Base-by-base conservation (phyloP, 441 rosid genomes). In the Croton laevigatus region DNA sequence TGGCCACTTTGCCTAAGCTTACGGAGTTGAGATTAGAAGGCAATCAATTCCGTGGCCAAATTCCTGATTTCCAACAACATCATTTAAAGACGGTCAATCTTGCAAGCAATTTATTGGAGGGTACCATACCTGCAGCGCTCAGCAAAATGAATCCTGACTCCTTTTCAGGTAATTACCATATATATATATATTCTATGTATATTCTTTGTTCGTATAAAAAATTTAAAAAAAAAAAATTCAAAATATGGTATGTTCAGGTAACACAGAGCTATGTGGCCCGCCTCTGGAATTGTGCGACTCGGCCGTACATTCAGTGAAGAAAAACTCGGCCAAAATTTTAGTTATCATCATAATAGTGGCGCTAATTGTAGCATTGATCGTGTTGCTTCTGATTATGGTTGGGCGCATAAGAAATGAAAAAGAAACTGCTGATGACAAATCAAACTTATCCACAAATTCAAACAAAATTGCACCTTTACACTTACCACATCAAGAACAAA, bases 111-210 rank as follows among this genome's bases (percentile, higher is more conserved):
- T 81, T 85, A 68, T 83, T 95, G 72, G 91, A 78, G 70, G 98
- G 98, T 71, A 86, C 85, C 36, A 93, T 93, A 16, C 99, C 99
- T 32, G 38, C 61, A 67, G 78, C 88, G 83, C 84, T 95, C 20
- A 77, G 82, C 40, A 71, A 62, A 20, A 73, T 91, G 89, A 75
- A 48, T 73, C 65, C 89, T 22, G 80, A 75, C 38, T 75, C 84
- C 6, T 95, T 95, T 78, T 51, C 88, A 74, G 99, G 99, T 92
- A 73, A 52, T 52, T n/a, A n/a, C n/a, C n/a, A n/a, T n/a, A n/a
- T n/a, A n/a, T n/a, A n/a, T n/a, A n/a, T n/a, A 17, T n/a, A 6
- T 4, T 49, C 6, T 49, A 2, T 49, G 6, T 52, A 9, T 46
- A 7, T 46, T 46, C 8, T 46, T 36, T 10, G 32, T 19, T 8